Evolutionary conservation across 2,329 filamentous ascomycete species (phyloP), one percentile per base, ranked within the genome.

Genomic region (Trichoderma afroharzianum): DNA sequence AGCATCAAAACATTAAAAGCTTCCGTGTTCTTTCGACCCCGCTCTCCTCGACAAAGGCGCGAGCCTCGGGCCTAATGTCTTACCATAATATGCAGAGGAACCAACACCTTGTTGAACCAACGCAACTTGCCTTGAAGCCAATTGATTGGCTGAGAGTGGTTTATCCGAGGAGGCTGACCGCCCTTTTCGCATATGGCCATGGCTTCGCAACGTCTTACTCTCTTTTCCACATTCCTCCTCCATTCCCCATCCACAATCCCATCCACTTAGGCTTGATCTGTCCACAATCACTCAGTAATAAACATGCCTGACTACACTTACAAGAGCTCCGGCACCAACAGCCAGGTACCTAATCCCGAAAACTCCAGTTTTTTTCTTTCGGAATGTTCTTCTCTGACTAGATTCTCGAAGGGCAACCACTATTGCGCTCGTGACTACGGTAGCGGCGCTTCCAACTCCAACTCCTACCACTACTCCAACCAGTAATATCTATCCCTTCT

Each of bases 391-490:
- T 21, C 33, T 18, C 55, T 26, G 3, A 18, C 62, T 6, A 11
- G 24, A 32, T 47, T n/a, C 47, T 66, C 1, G 33, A 32, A 92
- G 90, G 90, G 91, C 73, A 92, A 92, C 81, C 87, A 89, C 82
- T 92, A 89, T 77, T 91, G 89, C 80, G 80, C 85, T 58, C 89
- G 90, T 39, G 88, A 90, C 81, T 91, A 92, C 74, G 88, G 88
- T 73, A 84, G 83, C 74, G 76, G 80, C 63, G 88, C 85, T 8
- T 74, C 84, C 64, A 89, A 90, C 79, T 80, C 81, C 33, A 91
- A 91, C 81, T 81, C 84, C 7, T 91, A 90, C 79, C 90, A 92
- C 78, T 93, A 92, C 78, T 91, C 88, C 67, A 93, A 93, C 83
- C 77, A 72, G 87, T 88, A 78, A 74, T 85, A 79, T 26, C 63